Percentiles rank a stretch among this genome's conserved stretches.
These are phyloP conservation scores for Linderina pennispora DNA, from an alignment of 192 early-diverging fungal genomes.

Conservation along the genomic window DNA sequence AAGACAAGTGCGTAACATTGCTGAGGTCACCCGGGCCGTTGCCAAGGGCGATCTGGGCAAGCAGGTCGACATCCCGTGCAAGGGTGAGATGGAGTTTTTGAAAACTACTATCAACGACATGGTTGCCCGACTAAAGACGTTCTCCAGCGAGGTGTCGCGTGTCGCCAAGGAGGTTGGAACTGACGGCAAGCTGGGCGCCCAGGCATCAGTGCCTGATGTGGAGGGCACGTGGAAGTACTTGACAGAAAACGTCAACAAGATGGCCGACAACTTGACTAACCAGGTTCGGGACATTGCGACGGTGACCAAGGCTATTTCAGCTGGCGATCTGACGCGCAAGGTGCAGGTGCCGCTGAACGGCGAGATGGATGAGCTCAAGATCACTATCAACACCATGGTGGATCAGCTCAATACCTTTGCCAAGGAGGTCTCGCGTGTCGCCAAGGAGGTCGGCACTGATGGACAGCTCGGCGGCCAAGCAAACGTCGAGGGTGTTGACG, in stretches of 20 bases:
- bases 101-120: slow-evolving; percentile 53
- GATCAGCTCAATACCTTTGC: slow-evolving; percentile 48
- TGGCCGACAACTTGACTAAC: slow-evolving; percentile 55
- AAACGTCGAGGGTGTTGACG: slow-evolving; percentile 44
- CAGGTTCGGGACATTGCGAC: slow-evolving; percentile 60
- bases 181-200: slow-evolving; percentile 55
- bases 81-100: slow-evolving; percentile 50
- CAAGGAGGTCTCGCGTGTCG: slow-evolving; percentile 50
- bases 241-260: slow-evolving; percentile 59
- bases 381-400: slow-evolving; percentile 43
- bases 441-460: slow-evolving; percentile 54
- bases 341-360: slow-evolving; percentile 35
- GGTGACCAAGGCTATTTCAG: slow-evolving; percentile 39
- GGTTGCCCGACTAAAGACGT: slow-evolving; percentile 49
- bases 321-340: slow-evolving; percentile 40
- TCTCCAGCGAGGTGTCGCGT: slow-evolving; percentile 53
- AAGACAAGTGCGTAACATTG: slow-evolving; percentile 50
- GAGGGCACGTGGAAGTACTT: slow-evolving; percentile 56
- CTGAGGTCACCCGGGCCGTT: slow-evolving; percentile 46
- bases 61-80: slow-evolving; percentile 41
- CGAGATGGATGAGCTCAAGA: slow-evolving; percentile 46
- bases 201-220: slow-evolving; percentile 49
- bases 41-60: slow-evolving; percentile 44
- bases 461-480: slow-evolving; percentile 59
- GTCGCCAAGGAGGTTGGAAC: slow-evolving; percentile 59